Base-by-base conservation (phyloP, 768 basidiomycete genomes). In the Rhodotorula diobovata region DNA sequence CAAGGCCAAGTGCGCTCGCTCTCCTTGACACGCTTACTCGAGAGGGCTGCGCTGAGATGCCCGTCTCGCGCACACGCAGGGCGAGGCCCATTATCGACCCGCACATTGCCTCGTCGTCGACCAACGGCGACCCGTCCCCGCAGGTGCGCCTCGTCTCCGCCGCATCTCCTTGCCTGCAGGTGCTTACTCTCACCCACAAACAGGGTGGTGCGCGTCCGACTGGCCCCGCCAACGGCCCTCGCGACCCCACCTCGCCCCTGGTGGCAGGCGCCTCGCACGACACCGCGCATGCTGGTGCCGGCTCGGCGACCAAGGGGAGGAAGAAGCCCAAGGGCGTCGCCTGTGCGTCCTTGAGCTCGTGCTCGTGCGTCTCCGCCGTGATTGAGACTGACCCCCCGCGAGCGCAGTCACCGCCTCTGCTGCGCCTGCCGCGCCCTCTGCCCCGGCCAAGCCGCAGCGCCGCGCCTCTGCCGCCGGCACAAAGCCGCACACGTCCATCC, bases 1-100 rank as follows among this genome's bases (percentile, higher is more conserved):
- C 37, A 63, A 63, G 57, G 23, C 50, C 35, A 63, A 59, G 68
- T 64, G 43, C 30, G 63, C n/a, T n/a, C 51, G 32, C 21, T 14
- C 59, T 6, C 53, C 11, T 54, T 25, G 12, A 34, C 30, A 12
- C n/a, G 6, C n/a, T 5, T 32, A 2, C 1, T 4, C 34, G 41
- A 41, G 43, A 46, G 6, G 45, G 9, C 45, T 46, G 21, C 21
- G 5, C 45, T 11, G 18, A 6, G 45, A 16, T 18, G 5, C 18
- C 11, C 45, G 45, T 10, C 45, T 23, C 23, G 23, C 8, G 20
- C 25, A 11, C 20, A 25, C 20, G 34, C 35, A 62, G 61, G 25
- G 35, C n/a, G 15, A 16, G 25, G 11, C 34, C 23, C 48, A 35
- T 62, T 16, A 48, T 62, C 28, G 37, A 62, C 48, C 23, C 50